Base-by-base conservation (phyloP, 352 stramenopile species). In the Phytophthora ramorum region DNA sequence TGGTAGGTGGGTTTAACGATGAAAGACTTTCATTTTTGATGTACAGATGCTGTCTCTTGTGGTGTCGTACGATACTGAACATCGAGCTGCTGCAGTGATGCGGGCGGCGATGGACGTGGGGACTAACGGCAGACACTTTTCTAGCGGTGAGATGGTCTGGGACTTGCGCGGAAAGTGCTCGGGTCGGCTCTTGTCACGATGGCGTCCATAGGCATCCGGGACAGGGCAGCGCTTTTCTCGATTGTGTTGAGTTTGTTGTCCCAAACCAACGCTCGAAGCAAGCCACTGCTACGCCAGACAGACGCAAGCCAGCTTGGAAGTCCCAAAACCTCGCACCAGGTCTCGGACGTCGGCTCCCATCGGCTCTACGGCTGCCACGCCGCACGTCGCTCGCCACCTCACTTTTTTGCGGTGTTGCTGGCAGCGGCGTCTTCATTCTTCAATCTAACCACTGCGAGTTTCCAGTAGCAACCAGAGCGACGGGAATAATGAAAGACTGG, bases 321-420 rank as follows among this genome's bases (percentile, higher is more conserved):
- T 78, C 70, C 10, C 50, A 49, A 78, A 66, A 9, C 49, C 52
- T 71, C 17, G 41, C 44, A 53, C 52, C 60, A 54, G 46, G 60
- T 70, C 69, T 56, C 67, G 47, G 20, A 48, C 58, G 58, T n/a
- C 58, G 53, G 45, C 54, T 74, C 69, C 51, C 66, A 71, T 69
- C 54, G 58, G 58, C 66, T 75, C 50, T 63, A 78, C 66, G 66
- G 60, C 66, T 70, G 60, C 63, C 35, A 72, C 71, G n/a, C 38
- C 17, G 54, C 67, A 68, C 71, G 38, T 73, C 58, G 65, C 70
- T 72, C 58, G 24, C 52, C 51, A 63, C 41, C 44, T 37, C 50
- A 34, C 17, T 55, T 63, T 69, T 77, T 77, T 37, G 71, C 66
- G 19, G 66, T 46, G 58, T 61, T 62, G 66, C 48, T 69, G 53